Percentiles rank a stretch among this genome's conserved stretches.
Evolutionary conservation across 345 rosid species (phyloP).

Genomic region (Eucalyptus erythrocorys): DNA sequence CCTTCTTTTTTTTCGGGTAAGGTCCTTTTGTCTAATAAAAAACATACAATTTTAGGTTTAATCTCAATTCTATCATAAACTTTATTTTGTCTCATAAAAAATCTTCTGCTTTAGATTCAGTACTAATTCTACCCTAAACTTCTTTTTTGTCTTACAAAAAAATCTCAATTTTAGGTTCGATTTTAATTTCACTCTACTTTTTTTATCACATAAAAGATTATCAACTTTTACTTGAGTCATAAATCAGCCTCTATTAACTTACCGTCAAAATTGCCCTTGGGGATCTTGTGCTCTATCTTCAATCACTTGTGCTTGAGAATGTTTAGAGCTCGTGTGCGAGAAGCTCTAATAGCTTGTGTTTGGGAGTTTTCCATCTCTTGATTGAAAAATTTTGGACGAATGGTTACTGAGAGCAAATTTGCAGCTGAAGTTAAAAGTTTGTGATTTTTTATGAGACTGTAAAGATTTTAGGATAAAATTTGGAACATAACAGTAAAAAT

Average conservation of each 20-base stretch:
- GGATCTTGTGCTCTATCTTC: fast-evolving
- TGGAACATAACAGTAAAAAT: too few species aligned
- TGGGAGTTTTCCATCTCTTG: not conserved
- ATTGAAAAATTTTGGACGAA: too few species aligned
- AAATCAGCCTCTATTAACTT: not conserved
- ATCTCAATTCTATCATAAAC: not conserved
- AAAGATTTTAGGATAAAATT: too few species aligned
- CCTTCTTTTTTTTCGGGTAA: too few species aligned
- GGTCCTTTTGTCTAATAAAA: too few species aligned
- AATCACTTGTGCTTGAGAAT: not conserved
- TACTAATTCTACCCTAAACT: too few species aligned
- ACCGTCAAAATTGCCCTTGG: fast-evolving
- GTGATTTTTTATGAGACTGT: too few species aligned
- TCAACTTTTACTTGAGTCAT: too few species aligned
- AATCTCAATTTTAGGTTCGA: too few species aligned
- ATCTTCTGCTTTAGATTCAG: fast-evolving
- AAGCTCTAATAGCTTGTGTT: not conserved
- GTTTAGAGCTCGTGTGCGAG: not conserved
- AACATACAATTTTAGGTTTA: too few species aligned
- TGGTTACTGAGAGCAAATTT: too few species aligned
- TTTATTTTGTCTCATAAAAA: not conserved
- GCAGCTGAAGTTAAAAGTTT: fast-evolving
- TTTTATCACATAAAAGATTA: not conserved
- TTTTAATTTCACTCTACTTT: not conserved
- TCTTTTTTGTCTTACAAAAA: not conserved